A percentile compares a stretch with the other conserved stretches of the same genome.
Conservation (phyloP, 768 basidiomycete species). For the Lactifluus volemus region DNA sequence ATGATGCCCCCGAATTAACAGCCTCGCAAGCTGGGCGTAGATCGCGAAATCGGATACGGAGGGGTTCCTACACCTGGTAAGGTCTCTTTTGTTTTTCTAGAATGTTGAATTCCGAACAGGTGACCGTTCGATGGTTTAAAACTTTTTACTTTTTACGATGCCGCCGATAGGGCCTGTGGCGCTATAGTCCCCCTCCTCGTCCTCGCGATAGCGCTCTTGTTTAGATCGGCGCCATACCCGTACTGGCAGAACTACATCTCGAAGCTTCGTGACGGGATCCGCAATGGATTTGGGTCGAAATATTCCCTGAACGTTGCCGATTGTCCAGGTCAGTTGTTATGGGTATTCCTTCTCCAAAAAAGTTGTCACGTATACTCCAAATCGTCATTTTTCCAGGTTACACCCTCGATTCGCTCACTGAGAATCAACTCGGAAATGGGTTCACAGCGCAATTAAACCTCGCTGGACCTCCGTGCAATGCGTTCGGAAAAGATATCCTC, state of each 20-base stretch:
- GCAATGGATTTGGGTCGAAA: neutral
- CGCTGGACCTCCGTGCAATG: slow-evolving; percentile 50
- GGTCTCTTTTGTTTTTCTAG: neutral
- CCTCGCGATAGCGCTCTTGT: neutral
- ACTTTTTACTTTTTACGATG: neutral
- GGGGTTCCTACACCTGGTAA: slow-evolving; percentile 1
- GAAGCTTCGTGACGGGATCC: slow-evolving; percentile 5
- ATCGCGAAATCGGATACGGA: neutral
- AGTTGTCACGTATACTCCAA: neutral
- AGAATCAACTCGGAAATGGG: slow-evolving; percentile 33
- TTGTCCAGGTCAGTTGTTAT: slow-evolving; percentile 16
- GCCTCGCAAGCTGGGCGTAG: neutral
- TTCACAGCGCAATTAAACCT: slow-evolving; percentile 47
- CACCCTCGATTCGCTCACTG: slow-evolving; percentile 34
- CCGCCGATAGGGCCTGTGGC: neutral
- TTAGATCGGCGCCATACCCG: slow-evolving; percentile 9
- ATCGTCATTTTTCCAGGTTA: slow-evolving; percentile 38
- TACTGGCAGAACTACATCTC: neutral
- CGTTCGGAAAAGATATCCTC: slow-evolving; percentile 51
- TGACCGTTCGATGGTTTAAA: neutral
- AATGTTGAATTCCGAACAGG: neutral
- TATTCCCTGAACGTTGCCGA: slow-evolving; percentile 6
- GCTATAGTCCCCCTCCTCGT: neutral
- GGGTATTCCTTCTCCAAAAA: neutral
- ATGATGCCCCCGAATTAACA: neutral